Conservation (phyloP, 495 filamentous ascomycete genomes). For the Astrothelium macrocarpum region DNA sequence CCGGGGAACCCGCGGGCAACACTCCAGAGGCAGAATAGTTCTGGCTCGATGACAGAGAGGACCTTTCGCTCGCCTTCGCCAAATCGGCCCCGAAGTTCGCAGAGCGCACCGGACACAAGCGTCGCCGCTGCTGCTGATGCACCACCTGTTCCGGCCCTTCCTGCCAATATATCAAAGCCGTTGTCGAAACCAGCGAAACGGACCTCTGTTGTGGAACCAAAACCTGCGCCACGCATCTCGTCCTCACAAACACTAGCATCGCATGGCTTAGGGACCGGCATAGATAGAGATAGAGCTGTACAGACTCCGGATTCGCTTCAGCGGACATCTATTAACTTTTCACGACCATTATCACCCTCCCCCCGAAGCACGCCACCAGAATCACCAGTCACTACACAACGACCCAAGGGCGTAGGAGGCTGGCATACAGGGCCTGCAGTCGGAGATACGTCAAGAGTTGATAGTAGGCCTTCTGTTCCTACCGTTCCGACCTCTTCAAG, state of each 20-base stretch:
- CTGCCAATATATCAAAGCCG: constrained; percentile 40
- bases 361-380: neutral
- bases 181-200: constrained; percentile 30
- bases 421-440: neutral
- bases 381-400: neutral
- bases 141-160: constrained; percentile 69
- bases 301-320: neutral
- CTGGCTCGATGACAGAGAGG: constrained; percentile 73
- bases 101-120: neutral
- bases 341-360: constrained; percentile 56
- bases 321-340: constrained; percentile 66
- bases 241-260: neutral
- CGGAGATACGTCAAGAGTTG: neutral
- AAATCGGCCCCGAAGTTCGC: constrained; percentile 37
- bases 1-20: constrained; percentile 6
- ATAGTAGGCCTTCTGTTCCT: neutral
- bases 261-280: constrained; percentile 35
- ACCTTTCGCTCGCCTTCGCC: constrained; percentile 69
- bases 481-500: neutral
- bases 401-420: neutral
- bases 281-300: constrained; percentile 32
- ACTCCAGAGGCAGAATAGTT: constrained; percentile 57
- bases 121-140: constrained; percentile 29
- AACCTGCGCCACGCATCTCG: neutral
- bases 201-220: constrained; percentile 45